Base-by-base conservation (phyloP, 1,284 basidiomycete genomes). In the Vanrija pseudolonga region DNA sequence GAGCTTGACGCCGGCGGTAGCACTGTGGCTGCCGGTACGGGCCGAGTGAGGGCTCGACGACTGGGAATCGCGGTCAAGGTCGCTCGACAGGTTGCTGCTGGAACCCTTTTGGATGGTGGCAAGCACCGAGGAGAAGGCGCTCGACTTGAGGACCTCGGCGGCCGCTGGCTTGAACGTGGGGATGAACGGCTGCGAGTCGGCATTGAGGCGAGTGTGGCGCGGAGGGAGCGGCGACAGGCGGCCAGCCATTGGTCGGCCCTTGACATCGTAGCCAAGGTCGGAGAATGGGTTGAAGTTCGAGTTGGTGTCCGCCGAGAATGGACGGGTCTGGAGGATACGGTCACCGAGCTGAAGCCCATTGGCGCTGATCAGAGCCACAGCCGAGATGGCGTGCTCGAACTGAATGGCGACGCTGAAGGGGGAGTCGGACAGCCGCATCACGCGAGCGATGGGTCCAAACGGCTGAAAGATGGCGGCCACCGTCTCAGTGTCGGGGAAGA, bases 401-500 rank as follows among this genome's bases (percentile, higher is more conserved):
- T 70, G 59, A 26, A 74, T 62, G n/a, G 68, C 28, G 2, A 62
- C 65, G 28, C 64, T 59, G 40, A 67, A 47, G 48, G 53, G 56
- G 2, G 37, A 37, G 4, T 57, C 50, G 19, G 63, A 56, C n/a
- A 68, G 51, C 51, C 68, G 57, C 15, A 63, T 59, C 14, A 66
- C 64, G 15, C 64, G 60, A 14, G 50, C 15, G 32, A 74, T 63
- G 2, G 67, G 59, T 12, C 72, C 72, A 42, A 71, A 72, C 24
- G 63, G 59, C 20, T 51, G 47, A 59, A 74, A 71, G 40, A 69
- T 55, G n/a, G 67, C 61, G 26, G 59, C 55, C 50, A 74, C 61
- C 6, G 56, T 49, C 4, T 55, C 63, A 14, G 56, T 54, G 38
- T 64, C 60, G 6, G 69, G 67, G 56, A 71, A 71, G 57, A 64